These are phyloP conservation scores for Phialophora expanda DNA, from an alignment of 2,329 filamentous ascomycete species.

Conservation along the genomic window DNA sequence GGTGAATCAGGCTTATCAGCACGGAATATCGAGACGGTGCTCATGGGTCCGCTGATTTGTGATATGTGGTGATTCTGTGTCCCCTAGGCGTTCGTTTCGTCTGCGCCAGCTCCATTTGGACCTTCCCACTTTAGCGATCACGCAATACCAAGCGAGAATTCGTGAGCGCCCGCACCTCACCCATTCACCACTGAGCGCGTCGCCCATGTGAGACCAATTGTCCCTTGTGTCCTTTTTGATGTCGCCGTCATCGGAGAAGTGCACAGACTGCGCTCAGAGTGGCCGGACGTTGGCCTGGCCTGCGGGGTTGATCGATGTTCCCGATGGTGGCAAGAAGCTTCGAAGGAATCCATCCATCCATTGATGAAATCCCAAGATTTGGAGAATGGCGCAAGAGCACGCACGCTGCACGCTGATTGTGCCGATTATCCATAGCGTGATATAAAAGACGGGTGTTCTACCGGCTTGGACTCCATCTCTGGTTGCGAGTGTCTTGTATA, in stretches of 20 bases:
- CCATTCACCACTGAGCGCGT: constrained; percentile 19
- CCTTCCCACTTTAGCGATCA: constrained; percentile 32
- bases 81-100: background rate
- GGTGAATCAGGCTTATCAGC: constrained; percentile 13
- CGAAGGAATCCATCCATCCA: constrained; percentile 1
- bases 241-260: constrained; percentile 10
- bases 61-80: background rate
- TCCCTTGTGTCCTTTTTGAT: background rate
- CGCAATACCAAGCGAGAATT: constrained; percentile 32
- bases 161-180: constrained; percentile 19
- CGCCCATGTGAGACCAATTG: constrained; percentile 4
- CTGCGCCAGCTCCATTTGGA: constrained; percentile 8
- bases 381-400: constrained; percentile 6
- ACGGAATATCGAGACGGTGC: background rate
- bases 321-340: background rate
- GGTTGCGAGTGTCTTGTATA: background rate
- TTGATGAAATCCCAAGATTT: constrained; percentile 2
- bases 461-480: background rate
- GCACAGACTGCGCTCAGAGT: background rate
- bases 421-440: constrained; percentile 14
- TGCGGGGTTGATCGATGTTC: constrained; percentile 15
- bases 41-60: background rate
- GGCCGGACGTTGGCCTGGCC: constrained; percentile 2
- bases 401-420: background rate
- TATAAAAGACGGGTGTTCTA: constrained; percentile 15